Evolutionary conservation across 345 rosid species (phyloP).

Genomic region (Cochlearia excelsa): DNA sequence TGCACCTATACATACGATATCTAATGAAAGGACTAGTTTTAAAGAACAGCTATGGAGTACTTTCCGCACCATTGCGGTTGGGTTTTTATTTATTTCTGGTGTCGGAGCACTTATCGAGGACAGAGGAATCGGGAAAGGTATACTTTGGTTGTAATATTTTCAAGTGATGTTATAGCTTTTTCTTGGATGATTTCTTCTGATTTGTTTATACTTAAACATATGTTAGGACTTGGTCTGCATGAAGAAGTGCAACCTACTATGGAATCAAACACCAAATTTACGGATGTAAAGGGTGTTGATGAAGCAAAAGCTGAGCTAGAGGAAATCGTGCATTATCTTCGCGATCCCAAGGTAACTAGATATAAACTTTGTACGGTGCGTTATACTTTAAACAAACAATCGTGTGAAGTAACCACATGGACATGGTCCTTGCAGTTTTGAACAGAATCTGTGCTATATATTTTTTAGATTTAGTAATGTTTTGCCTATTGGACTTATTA

Average conservation of each 20-base stretch:
- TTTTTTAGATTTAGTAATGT: neutral
- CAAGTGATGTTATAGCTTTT: neutral
- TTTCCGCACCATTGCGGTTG: slow-evolving; percentile 65
- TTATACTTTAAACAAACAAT: no score
- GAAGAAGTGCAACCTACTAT: slow-evolving; percentile 95
- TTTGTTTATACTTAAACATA: neutral
- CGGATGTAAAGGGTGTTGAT: slow-evolving; percentile 93
- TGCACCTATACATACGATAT: slow-evolving; percentile 85
- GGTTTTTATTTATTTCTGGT: slow-evolving; percentile 83
- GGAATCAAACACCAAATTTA: slow-evolving; percentile 89
- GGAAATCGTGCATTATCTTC: slow-evolving; percentile 94
- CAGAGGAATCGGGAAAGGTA: slow-evolving; percentile 87
- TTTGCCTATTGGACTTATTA: neutral
- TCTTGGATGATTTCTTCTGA: neutral
- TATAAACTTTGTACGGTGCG: neutral
- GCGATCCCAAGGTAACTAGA: slow-evolving; percentile 80
- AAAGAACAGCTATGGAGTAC: slow-evolving; percentile 97
- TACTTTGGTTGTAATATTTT: slow-evolving; percentile 30
- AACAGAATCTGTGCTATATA: no score
- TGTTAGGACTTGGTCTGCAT: slow-evolving; percentile 79
- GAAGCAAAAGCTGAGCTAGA: slow-evolving; percentile 96
- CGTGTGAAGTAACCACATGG: neutral
- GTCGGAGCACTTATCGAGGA: slow-evolving; percentile 91
- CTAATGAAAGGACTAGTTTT: slow-evolving; percentile 74
- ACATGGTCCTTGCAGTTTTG: no score